phyloP scores from a whole-genome alignment of 371 early-diverging fungal species.

The Mucor mucedo region DNA sequence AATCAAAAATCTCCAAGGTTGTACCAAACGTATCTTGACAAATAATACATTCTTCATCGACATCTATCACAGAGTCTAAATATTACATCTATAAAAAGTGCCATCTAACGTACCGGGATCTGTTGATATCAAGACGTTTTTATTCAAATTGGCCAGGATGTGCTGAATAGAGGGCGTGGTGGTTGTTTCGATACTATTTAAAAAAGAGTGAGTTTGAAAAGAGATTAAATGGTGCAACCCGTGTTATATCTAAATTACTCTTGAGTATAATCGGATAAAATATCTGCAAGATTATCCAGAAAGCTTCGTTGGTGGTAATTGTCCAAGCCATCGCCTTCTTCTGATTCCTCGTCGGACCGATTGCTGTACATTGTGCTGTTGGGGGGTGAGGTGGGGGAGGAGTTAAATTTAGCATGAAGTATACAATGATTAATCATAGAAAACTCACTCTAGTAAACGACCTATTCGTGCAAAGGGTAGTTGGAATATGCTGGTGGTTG shows the following conservation, averaged over 20 bases:
- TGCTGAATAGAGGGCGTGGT: background rate
- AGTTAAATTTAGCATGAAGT: background rate
- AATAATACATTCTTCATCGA: slow-evolving; percentile 22
- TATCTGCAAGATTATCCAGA: slow-evolving; percentile 17
- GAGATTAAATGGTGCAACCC: background rate
- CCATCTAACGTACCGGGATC: slow-evolving; percentile 10
- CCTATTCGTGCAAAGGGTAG: slow-evolving; percentile 16
- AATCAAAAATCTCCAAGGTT: slow-evolving; percentile 2
- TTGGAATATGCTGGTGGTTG: slow-evolving; percentile 6
- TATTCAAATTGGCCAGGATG: slow-evolving; percentile 1
- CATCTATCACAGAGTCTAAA: background rate
- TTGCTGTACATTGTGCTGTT: slow-evolving; percentile 7
- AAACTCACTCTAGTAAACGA: slow-evolving; percentile 11
- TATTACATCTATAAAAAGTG: background rate
- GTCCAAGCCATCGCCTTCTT: slow-evolving; percentile 5
- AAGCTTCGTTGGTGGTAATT: slow-evolving; percentile 14
- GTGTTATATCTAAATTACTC: background rate
- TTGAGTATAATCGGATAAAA: slow-evolving; percentile 11
- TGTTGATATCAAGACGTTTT: background rate
- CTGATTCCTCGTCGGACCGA: slow-evolving; percentile 18
- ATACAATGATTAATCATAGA: background rate
- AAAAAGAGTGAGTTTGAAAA: background rate
- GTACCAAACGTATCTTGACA: slow-evolving; percentile 21
- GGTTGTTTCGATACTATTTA: slow-evolving; percentile 1
- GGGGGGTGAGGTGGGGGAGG: no score